Evolutionary conservation across 176 grass and related monocot genomes (phyloP).

Genomic region (Paspalum vaginatum): DNA sequence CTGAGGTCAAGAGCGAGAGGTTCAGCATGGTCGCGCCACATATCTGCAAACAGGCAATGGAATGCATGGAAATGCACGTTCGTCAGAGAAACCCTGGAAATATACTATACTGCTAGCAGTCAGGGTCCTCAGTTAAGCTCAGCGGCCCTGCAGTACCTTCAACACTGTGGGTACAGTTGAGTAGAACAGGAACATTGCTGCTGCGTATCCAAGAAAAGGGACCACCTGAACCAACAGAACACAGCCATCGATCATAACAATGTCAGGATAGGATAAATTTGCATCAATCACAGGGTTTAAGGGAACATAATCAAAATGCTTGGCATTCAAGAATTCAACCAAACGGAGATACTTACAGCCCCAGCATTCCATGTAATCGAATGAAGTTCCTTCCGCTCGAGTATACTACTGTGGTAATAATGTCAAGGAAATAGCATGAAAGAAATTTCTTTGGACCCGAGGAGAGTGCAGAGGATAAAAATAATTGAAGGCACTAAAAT

Average conservation of each 20-base stretch:
- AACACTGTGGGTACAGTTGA: conserved; percentile 68
- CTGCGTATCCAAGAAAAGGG: conserved; percentile 65
- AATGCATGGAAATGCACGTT: neutral
- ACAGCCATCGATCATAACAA: neutral
- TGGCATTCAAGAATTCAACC: neutral
- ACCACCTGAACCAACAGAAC: conserved; percentile 50
- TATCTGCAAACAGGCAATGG: conserved; percentile 29
- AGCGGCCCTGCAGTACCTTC: conserved; percentile 46
- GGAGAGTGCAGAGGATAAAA: conserved; percentile 1
- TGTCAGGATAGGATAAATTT: neutral
- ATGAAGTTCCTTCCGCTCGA: conserved; percentile 74
- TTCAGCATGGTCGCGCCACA: conserved; percentile 72
- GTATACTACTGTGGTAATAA: conserved; percentile 67
- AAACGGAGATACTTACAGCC: conserved; percentile 50
- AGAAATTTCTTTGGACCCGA: neutral
- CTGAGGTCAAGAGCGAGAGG: conserved; percentile 63
- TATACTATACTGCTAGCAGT: neutral
- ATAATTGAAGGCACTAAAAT: neutral
- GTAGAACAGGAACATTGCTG: conserved; percentile 84
- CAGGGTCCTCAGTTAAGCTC: neutral
- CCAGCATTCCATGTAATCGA: conserved; percentile 65
- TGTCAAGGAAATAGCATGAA: conserved; percentile 44
- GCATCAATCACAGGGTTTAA: conserved; percentile 9
- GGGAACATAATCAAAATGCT: neutral
- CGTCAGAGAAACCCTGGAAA: neutral